These are phyloP conservation scores for Saussurea involucrata DNA, from an alignment of 129 eudicot genomes.

Conservation along the genomic window DNA sequence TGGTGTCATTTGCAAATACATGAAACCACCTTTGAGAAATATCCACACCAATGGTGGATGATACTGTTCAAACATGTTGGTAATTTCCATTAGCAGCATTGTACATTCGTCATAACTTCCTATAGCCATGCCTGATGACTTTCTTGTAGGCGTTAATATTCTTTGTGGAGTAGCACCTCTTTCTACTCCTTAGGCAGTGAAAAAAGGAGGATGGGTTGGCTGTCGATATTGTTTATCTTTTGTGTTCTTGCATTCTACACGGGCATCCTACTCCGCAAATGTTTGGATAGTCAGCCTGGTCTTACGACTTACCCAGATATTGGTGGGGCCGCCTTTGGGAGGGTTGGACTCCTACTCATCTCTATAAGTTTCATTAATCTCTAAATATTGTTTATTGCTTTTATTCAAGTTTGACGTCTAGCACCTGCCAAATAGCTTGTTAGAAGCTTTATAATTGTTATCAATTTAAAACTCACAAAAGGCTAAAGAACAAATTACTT, in stretches of 20 bases:
- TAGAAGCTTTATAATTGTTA: not conserved
- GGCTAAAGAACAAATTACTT: no score
- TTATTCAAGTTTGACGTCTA: not conserved
- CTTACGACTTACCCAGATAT: conserved; percentile 86
- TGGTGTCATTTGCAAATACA: not conserved
- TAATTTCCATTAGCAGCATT: not conserved
- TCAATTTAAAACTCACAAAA: not conserved
- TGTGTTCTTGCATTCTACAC: conserved; percentile 70
- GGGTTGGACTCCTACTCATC: conserved; percentile 52
- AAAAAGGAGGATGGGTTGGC: conserved; percentile 81
- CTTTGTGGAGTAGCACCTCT: conserved; percentile 91
- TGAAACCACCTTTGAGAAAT: not conserved
- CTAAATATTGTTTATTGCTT: not conserved
- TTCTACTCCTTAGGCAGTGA: conserved; percentile 79
- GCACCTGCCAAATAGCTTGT: no score
- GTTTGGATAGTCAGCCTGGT: conserved; percentile 82
- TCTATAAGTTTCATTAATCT: conserved; percentile 48
- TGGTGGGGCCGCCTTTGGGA: conserved; percentile 91
- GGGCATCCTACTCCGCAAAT: conserved; percentile 64
- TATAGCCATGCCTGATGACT: not conserved
- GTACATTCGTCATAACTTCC: not conserved
- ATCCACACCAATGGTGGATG: not conserved
- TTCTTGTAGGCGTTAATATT: conserved; percentile 67
- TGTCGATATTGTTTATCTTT: conserved; percentile 55
- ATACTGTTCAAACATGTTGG: not conserved